Evolutionary conservation across 2,329 filamentous ascomycete genomes (phyloP).

Genomic region (Botrytis hyacinthi): DNA sequence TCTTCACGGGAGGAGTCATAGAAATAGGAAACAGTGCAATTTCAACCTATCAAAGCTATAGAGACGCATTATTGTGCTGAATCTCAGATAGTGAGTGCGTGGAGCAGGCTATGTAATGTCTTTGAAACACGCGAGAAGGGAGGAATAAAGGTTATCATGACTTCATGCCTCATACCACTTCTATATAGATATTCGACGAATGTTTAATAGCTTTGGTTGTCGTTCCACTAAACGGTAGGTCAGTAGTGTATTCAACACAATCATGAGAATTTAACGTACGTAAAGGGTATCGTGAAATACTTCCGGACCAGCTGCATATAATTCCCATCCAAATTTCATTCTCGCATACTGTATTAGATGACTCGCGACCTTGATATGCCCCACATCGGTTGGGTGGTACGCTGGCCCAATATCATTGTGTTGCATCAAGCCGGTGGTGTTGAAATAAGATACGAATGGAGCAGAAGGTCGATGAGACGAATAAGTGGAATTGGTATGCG

Average conservation of each 20-base stretch:
- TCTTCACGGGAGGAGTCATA: not conserved
- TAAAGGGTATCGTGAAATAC: conserved; percentile 50
- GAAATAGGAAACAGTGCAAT: not conserved
- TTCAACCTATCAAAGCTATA: not conserved
- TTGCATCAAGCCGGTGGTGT: conserved; percentile 58
- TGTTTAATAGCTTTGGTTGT: conserved; percentile 11
- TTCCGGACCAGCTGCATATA: conserved; percentile 55
- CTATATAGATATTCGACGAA: not conserved
- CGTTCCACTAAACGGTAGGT: conserved; percentile 6
- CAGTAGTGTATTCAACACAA: not conserved
- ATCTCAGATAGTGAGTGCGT: not conserved
- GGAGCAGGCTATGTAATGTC: conserved; percentile 7
- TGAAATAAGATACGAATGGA: conserved; percentile 59
- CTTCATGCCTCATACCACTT: not conserved
- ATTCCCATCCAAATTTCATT: conserved; percentile 54
- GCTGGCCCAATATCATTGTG: conserved; percentile 60
- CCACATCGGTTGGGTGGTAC: conserved; percentile 60
- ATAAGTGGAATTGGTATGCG: conserved; percentile 41
- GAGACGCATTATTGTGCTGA: not conserved
- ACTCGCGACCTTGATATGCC: conserved; percentile 59
- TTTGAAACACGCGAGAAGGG: not conserved
- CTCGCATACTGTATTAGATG: conserved; percentile 58
- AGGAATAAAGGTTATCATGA: conserved; percentile 9
- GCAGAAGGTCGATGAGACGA: conserved; percentile 34
- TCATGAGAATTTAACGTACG: conserved; percentile 3